phyloP scores from a whole-genome alignment of 2,329 filamentous ascomycete genomes.

The Paraphoma chrysanthemicola region DNA sequence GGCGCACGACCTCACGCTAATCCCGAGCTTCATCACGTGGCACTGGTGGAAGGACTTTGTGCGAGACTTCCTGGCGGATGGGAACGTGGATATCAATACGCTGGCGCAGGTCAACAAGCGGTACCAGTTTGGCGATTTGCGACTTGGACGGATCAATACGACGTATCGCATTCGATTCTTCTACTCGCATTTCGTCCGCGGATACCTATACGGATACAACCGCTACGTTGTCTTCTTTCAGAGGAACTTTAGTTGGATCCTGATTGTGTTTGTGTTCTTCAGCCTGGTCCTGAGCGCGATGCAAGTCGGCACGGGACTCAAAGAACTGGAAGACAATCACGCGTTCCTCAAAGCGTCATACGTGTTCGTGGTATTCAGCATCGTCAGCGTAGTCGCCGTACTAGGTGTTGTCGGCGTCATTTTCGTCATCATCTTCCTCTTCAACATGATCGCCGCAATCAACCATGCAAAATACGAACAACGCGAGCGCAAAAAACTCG shows the following conservation, averaged over 20 bases:
- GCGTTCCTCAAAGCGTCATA: slow-evolving; percentile 37
- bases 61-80: slow-evolving; percentile 21
- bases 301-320: slow-evolving; percentile 44
- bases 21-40: slow-evolving; percentile 43
- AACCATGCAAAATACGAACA: slow-evolving; percentile 45
- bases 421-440: slow-evolving; percentile 44
- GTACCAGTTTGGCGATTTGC: slow-evolving; percentile 45
- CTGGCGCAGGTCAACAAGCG: slow-evolving; percentile 47
- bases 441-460: slow-evolving; percentile 47
- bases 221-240: slow-evolving; percentile 50
- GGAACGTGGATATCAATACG: slow-evolving; percentile 36
- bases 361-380: slow-evolving; percentile 46
- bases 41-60: slow-evolving; percentile 44
- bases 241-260: slow-evolving; percentile 47
- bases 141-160: slow-evolving; percentile 44
- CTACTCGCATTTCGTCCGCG: slow-evolving; percentile 44
- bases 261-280: slow-evolving; percentile 48
- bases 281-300: slow-evolving; percentile 46
- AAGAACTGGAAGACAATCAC: slow-evolving; percentile 26
- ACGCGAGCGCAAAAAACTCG: slow-evolving; percentile 30
- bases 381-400: slow-evolving; percentile 39
- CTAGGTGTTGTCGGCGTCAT: slow-evolving; percentile 30
- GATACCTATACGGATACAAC: slow-evolving; percentile 49
- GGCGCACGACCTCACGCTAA: slow-evolving; percentile 36
- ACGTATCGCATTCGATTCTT: slow-evolving; percentile 44